Conservation (phyloP, 2,329 filamentous ascomycete species). For the Pseudogymnoascus sp. region DNA sequence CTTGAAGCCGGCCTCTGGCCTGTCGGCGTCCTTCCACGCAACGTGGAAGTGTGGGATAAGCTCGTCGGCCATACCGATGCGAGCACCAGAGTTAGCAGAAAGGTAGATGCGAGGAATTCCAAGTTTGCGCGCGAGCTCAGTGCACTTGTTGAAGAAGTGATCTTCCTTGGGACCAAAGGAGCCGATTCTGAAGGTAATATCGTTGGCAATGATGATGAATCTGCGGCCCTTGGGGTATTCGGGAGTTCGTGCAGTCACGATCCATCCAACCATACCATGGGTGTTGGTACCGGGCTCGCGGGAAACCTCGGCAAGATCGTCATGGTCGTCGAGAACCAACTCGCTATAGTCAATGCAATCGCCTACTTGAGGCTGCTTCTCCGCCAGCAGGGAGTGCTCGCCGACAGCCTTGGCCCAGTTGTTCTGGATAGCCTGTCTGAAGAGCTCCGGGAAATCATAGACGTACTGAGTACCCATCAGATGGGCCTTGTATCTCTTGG, state of each 20-base stretch:
- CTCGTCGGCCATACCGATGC: conserved; percentile 93
- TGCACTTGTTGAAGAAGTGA: conserved; percentile 98
- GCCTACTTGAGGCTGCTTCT: conserved; percentile 75
- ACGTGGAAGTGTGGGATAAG: conserved; percentile 95
- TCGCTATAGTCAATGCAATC: conserved; percentile 93
- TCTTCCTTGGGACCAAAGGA: conserved; percentile 96
- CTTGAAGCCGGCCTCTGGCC: conserved; percentile 85
- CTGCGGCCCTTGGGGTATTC: conserved; percentile 89
- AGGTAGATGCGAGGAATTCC: conserved; percentile 96
- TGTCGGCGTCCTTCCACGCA: conserved; percentile 80
- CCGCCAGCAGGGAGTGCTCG: conserved; percentile 62
- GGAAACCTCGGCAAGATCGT: conserved; percentile 85
- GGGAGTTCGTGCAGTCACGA: conserved; percentile 87
- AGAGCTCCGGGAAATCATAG: conserved; percentile 98
- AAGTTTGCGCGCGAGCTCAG: conserved; percentile 84
- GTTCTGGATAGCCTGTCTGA: conserved; percentile 96
- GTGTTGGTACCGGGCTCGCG: conserved; percentile 92
- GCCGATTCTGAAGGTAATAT: conserved; percentile 98
- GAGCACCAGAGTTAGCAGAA: conserved; percentile 96
- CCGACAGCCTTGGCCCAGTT: conserved; percentile 72
- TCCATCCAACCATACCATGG: conserved; percentile 98
- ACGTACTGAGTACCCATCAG: conserved; percentile 99
- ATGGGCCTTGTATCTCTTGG: conserved; percentile 98
- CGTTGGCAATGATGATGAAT: conserved; percentile 96
- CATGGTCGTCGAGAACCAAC: conserved; percentile 87